These are phyloP conservation scores for Cornus controversa DNA, from an alignment of 148 eudicot species.

Conservation along the genomic window DNA sequence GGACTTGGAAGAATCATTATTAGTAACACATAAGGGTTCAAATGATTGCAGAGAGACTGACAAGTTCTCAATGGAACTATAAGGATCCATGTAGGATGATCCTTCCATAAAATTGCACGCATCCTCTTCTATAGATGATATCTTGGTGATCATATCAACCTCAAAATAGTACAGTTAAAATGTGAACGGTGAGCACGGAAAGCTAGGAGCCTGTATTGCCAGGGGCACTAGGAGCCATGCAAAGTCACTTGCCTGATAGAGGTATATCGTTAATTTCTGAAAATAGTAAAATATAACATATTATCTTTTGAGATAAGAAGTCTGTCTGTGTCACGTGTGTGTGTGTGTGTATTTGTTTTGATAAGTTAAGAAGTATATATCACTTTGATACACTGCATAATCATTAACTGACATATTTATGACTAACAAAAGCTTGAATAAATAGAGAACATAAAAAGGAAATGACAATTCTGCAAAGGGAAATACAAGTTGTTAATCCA, in stretches of 20 bases:
- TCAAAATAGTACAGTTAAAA: not conserved
- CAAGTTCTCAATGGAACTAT: constrained; percentile 20
- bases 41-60: constrained; percentile 29
- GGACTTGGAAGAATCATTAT: constrained; percentile 25
- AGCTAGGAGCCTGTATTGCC: not conserved
- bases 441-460: not conserved
- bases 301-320: not conserved
- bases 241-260: constrained; percentile 8
- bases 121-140: constrained; percentile 12
- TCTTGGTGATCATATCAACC: constrained; percentile 15
- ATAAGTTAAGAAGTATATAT: not conserved
- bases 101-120: constrained; percentile 10
- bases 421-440: not conserved
- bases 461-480: not conserved
- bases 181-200: constrained; percentile 1
- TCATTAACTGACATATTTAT: not conserved
- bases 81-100: not conserved
- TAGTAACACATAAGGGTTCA: constrained; percentile 20
- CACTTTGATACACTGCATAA: not conserved
- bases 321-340: no score
- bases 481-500: not conserved
- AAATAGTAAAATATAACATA: not conserved
- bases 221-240: constrained; percentile 2
- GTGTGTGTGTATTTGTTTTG: no score
- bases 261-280: constrained; percentile 11